A percentile compares a stretch with the other conserved stretches of the same genome.
phyloP scores from a whole-genome alignment of 2,329 filamentous ascomycete genomes.

The Botryosphaeria agaves region DNA sequence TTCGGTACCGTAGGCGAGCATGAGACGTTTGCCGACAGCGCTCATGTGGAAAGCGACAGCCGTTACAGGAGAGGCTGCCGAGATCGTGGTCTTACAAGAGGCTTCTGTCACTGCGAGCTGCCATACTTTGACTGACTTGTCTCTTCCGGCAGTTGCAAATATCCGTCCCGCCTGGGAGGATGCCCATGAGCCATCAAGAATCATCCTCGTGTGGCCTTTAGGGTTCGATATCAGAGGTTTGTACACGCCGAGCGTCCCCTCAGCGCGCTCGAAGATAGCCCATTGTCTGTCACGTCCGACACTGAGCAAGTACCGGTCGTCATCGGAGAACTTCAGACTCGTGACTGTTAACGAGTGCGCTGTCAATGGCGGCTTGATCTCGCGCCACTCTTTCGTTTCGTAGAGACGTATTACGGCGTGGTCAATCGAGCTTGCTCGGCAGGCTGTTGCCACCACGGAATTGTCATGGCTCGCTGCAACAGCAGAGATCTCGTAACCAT shows the following conservation, averaged over 20 bases:
- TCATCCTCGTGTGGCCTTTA: conserved; percentile 86
- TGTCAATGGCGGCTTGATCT: conserved; percentile 66
- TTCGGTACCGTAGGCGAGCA: conserved; percentile 13
- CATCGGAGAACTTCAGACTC: conserved; percentile 58
- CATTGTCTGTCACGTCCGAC: conserved; percentile 87
- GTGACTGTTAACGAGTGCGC: conserved; percentile 80
- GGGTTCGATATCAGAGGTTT: conserved; percentile 45
- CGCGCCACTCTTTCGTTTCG: conserved; percentile 73
- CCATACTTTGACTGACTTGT: conserved; percentile 62
- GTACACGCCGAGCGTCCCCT: conserved; percentile 29
- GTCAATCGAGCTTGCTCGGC: conserved; percentile 79
- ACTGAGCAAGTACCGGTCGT: conserved; percentile 62
- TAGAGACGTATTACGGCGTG: conserved; percentile 90
- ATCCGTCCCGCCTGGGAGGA: conserved; percentile 27
- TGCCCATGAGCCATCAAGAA: conserved; percentile 75
- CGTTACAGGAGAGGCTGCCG: conserved; percentile 13
- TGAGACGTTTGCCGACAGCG: neutral
- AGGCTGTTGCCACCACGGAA: conserved; percentile 69
- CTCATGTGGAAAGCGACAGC: conserved; percentile 12
- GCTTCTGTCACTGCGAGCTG: conserved; percentile 10
- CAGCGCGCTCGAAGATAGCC: conserved; percentile 53
- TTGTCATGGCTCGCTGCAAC: conserved; percentile 64
- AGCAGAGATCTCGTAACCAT: conserved; percentile 91
- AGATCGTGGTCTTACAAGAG: conserved; percentile 9
- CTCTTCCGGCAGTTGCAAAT: conserved; percentile 81